Conservation (phyloP, 2,329 filamentous ascomycete species). For the Calonectria pauciramosa region DNA sequence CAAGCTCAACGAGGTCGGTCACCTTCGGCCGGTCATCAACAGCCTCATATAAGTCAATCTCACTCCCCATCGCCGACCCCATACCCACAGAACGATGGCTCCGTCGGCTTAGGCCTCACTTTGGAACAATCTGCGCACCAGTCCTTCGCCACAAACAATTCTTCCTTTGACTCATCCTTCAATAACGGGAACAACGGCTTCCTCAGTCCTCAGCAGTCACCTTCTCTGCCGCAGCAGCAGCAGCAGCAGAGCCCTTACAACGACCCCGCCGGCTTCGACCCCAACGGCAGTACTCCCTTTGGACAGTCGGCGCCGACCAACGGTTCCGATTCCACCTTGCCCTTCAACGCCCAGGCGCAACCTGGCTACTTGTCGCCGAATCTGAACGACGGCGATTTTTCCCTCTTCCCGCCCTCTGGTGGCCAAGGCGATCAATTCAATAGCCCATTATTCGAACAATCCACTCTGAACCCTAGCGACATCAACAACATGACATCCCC, state of each 20-base stretch:
- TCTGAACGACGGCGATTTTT: constrained; percentile 71
- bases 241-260: constrained; percentile 49
- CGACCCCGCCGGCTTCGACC: constrained; percentile 56
- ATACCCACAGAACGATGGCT: constrained; percentile 62
- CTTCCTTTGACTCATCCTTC: constrained; percentile 59
- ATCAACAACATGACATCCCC: constrained; percentile 68
- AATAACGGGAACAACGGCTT: constrained; percentile 62
- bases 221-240: constrained; percentile 53
- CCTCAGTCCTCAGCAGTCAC: constrained; percentile 61
- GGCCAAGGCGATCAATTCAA: constrained; percentile 70
- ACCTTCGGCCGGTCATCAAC: constrained; percentile 70
- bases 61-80: constrained; percentile 75
- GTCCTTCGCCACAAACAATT: constrained; percentile 51
- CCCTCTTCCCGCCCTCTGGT: constrained; percentile 71
- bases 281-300: constrained; percentile 56
- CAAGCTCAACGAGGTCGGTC: constrained; percentile 68
- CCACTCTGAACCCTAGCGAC: constrained; percentile 60
- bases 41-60: constrained; percentile 76
- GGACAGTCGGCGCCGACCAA: constrained; percentile 57
- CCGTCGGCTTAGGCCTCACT: constrained; percentile 69
- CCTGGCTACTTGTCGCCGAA: constrained; percentile 63
- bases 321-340: constrained; percentile 53
- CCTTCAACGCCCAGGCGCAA: constrained; percentile 60
- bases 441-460: constrained; percentile 70
- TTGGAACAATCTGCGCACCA: constrained; percentile 64